A percentile compares a stretch with the other conserved stretches of the same genome.
phyloP scores from a whole-genome alignment of 345 rosid species.

The Camelina laxa region DNA sequence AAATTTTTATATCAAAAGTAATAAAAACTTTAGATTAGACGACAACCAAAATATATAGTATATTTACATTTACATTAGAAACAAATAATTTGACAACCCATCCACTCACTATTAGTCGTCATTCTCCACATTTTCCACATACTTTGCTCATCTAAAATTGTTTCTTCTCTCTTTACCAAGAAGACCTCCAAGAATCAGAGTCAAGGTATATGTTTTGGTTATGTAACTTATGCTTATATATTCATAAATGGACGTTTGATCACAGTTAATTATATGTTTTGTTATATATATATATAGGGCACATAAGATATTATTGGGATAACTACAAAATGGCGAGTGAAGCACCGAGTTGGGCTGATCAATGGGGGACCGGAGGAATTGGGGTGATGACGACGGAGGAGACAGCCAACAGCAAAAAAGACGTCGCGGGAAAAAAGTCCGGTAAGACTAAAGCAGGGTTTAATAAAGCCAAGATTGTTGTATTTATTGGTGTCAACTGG shows the following conservation, averaged over 20 bases:
- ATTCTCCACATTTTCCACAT: conserved; percentile 30
- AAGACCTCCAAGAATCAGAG: conserved; percentile 30
- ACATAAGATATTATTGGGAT: background rate
- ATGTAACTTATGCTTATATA: background rate
- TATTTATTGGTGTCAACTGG: conserved; percentile 61
- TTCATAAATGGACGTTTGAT: background rate
- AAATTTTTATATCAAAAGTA: background rate
- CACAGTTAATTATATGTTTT: background rate
- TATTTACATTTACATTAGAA: conserved; percentile 18
- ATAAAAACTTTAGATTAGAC: conserved; percentile 14
- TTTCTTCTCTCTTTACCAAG: conserved; percentile 18
- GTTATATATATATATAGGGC: background rate
- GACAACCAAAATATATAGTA: conserved; percentile 13
- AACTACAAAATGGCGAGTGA: conserved; percentile 60
- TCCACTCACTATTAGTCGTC: conserved; percentile 38
- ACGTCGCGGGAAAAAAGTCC: conserved; percentile 45
- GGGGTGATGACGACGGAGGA: conserved; percentile 55
- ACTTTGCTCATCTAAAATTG: conserved; percentile 16
- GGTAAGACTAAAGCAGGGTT: conserved; percentile 48
- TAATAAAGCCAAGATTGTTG: conserved; percentile 51
- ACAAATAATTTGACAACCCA: conserved; percentile 36
- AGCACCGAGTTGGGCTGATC: conserved; percentile 95
- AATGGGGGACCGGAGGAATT: conserved; percentile 90
- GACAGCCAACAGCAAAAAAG: conserved; percentile 45
- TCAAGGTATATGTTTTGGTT: conserved; percentile 21